A percentile compares a stretch with the other conserved stretches of the same genome.
phyloP scores from a whole-genome alignment of 495 filamentous ascomycete genomes.

The Lasiosphaeria miniovina region DNA sequence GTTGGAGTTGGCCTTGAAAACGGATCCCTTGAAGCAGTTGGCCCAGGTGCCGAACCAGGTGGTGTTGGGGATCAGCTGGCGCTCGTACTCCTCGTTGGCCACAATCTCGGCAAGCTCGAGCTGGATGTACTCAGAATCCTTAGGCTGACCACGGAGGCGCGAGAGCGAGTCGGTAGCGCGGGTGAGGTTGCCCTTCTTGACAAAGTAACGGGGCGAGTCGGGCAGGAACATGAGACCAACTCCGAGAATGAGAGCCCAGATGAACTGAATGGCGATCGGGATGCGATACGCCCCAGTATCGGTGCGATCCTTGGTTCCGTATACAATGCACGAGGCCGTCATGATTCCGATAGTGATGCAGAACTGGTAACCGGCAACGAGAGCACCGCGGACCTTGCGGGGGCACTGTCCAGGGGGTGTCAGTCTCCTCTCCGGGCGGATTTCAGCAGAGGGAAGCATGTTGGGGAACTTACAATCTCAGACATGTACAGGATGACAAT shows the following conservation, averaged over 20 bases:
- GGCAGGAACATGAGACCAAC: conserved; percentile 60
- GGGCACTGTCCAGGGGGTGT: conserved; percentile 43
- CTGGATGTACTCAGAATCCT: conserved; percentile 61
- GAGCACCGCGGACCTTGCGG: conserved; percentile 67
- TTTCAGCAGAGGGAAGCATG: no score
- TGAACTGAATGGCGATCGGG: conserved; percentile 66
- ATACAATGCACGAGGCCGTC: conserved; percentile 69
- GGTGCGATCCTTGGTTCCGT: conserved; percentile 58
- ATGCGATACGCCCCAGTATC: conserved; percentile 70
- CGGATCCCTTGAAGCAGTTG: conserved; percentile 61
- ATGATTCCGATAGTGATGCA: conserved; percentile 74
- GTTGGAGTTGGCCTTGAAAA: conserved; percentile 55
- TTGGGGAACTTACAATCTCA: conserved; percentile 45
- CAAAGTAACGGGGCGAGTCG: conserved; percentile 78
- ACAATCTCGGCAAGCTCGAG: conserved; percentile 76
- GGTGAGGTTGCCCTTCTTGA: conserved; percentile 68
- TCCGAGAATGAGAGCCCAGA: conserved; percentile 66
- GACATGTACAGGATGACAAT: conserved; percentile 78
- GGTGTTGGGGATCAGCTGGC: conserved; percentile 57
- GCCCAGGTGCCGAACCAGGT: conserved; percentile 66
- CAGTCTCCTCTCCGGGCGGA: background rate
- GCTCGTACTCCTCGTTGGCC: conserved; percentile 79
- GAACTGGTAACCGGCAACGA: conserved; percentile 76
- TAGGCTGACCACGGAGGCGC: conserved; percentile 63
- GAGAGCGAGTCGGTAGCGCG: conserved; percentile 59